A percentile compares a stretch with the other conserved stretches of the same genome.
Conservation (phyloP, 179 eudicot genomes). For the Monotropa hypopitys region DNA sequence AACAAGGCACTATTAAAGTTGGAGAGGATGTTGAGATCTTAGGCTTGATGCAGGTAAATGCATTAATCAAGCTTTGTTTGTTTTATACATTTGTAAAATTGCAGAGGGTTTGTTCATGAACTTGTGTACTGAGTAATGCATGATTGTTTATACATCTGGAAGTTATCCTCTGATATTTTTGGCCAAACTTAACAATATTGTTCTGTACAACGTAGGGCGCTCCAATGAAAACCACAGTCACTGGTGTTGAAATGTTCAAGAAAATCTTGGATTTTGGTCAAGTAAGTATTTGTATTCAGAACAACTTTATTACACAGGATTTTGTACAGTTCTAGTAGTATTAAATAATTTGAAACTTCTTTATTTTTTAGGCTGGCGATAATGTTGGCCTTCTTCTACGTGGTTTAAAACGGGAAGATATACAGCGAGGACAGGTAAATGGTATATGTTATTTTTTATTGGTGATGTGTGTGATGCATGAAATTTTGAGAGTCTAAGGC, state of each 20-base stretch:
- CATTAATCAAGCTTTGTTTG: neutral
- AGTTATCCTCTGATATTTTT: neutral
- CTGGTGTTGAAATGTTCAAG: constrained; percentile 99
- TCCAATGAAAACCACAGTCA: constrained; percentile 64
- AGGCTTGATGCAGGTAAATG: constrained; percentile 69
- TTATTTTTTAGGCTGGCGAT: constrained; percentile 73
- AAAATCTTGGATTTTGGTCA: constrained; percentile 75
- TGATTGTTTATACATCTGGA: neutral
- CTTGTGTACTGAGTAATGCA: neutral
- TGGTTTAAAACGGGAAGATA: constrained; percentile 80
- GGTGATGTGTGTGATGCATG: neutral
- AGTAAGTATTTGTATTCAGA: constrained; percentile 28
- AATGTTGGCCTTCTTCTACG: constrained; percentile 96
- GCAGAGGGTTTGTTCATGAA: neutral
- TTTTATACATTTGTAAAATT: neutral
- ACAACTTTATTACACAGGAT: neutral
- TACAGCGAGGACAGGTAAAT: constrained; percentile 76
- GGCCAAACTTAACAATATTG: neutral
- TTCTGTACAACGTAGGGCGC: constrained; percentile 38
- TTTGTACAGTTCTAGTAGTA: neutral
- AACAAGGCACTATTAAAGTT: constrained; percentile 79
- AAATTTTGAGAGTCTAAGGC: no score
- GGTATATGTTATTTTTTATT: neutral
- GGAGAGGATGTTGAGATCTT: constrained; percentile 89
- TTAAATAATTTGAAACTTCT: constrained; percentile 6